Percentiles rank a stretch among this genome's conserved stretches.
phyloP scores from a whole-genome alignment of 2,329 filamentous ascomycete species.

The Nigrospora sphaerica region DNA sequence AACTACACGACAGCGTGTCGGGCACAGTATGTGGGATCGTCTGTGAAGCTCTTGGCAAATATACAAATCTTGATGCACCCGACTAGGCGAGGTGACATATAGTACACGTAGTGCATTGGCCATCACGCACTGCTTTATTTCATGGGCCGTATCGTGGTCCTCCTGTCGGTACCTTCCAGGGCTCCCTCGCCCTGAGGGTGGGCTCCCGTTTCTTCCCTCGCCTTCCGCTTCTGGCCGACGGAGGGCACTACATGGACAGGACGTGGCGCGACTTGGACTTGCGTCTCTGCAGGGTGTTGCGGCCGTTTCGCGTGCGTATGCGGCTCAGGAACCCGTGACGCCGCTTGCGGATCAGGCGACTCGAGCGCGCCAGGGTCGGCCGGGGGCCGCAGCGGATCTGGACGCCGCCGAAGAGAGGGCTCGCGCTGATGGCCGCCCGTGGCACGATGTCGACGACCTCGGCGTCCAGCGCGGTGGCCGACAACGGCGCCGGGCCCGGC shows the following conservation, averaged over 20 bases:
- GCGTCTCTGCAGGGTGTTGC: conserved; percentile 45
- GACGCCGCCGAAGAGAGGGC: conserved; percentile 40
- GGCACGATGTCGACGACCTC: conserved; percentile 31
- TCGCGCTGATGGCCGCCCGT: conserved; percentile 36
- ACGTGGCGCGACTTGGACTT: conserved; percentile 43
- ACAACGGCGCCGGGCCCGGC: conserved; percentile 5
- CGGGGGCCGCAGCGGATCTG: conserved; percentile 54
- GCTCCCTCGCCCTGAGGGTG: no score
- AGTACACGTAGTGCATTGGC: no score
- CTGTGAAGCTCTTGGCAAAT: no score
- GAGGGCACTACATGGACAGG: conserved; percentile 23
- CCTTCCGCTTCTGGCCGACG: no score
- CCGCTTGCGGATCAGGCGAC: conserved; percentile 51
- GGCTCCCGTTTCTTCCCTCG: no score
- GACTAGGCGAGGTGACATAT: no score
- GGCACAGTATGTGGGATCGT: no score
- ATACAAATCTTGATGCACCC: no score
- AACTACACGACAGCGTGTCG: no score
- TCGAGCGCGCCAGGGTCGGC: conserved; percentile 48
- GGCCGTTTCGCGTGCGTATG: conserved; percentile 40
- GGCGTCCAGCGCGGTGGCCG: conserved; percentile 7
- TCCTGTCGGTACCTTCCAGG: no score
- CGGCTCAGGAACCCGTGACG: conserved; percentile 50
- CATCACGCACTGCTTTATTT: no score
- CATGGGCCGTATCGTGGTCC: no score